These are phyloP conservation scores for Eleusine coracana DNA, from an alignment of 176 grass and related monocot genomes.

Conservation along the genomic window DNA sequence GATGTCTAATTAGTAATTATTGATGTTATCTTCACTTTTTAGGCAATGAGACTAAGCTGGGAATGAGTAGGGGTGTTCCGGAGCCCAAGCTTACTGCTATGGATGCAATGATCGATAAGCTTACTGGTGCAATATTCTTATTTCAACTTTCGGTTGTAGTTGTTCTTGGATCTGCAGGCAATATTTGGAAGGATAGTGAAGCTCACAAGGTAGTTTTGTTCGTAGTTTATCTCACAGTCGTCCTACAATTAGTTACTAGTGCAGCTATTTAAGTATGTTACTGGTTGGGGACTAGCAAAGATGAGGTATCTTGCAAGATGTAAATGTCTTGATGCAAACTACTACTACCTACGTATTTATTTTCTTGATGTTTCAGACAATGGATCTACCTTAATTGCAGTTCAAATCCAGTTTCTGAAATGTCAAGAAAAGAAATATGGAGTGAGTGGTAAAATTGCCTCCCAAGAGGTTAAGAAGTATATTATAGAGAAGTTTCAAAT, in stretches of 20 bases:
- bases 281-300: conserved; percentile 11
- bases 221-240: conserved; percentile 9
- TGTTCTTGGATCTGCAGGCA: conserved; percentile 89
- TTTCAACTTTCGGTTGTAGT: conserved; percentile 95
- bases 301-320: conserved; percentile 11
- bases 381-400: not conserved
- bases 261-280: not conserved
- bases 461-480: conserved; percentile 2
- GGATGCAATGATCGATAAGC: conserved; percentile 99
- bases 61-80: conserved; percentile 91
- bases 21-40: conserved; percentile 38
- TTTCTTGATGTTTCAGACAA: not conserved
- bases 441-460: not conserved
- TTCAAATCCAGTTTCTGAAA: not conserved
- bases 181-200: conserved; percentile 97
- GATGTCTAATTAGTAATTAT: conserved; percentile 15
- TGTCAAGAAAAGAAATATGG: not conserved
- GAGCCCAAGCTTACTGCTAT: conserved; percentile 93
- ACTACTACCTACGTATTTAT: not conserved
- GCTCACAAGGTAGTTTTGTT: conserved; percentile 74
- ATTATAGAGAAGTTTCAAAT: not conserved
- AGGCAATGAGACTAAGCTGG: conserved; percentile 99
- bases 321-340: conserved; percentile 29
- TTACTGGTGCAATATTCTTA: conserved; percentile 98
- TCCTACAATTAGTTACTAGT: conserved; percentile 6